Evolutionary conservation across 2,329 filamentous ascomycete genomes (phyloP), one percentile per base, ranked within the genome.

Genomic region (Colletotrichum lupini): DNA sequence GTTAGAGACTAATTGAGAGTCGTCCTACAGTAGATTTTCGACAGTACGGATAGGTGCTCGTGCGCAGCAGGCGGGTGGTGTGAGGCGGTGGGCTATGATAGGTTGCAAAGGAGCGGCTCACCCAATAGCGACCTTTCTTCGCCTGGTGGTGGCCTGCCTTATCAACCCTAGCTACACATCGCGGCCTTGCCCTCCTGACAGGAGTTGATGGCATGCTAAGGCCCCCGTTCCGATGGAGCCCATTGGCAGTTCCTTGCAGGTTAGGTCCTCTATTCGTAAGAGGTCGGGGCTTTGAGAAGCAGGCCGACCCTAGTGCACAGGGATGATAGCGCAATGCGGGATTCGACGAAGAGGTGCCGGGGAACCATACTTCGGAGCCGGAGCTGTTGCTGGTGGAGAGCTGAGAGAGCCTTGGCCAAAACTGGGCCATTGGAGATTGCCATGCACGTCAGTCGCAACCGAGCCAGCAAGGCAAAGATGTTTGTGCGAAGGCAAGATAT

Each of bases 241-340:
- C 61, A 71, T 73, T 73, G 67, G 71, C 49, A 70, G 28, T 24
- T 35, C 55, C 30, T 49, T 57, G 35, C 46, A 16, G 46, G 59
- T 16, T 19, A 59, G 12, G 42, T 24, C 66, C 26, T 58, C 58
- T 37, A 42, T 42, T 14, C 37, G 37, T 42, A 69, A 59, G 37
- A 60, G 24, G 28, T 57, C 58, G 58, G 42, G 32, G 32, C 46
- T 12, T 22, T 16, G 42, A 28, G 67, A 42, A 30, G 60, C 60
- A 73, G 60, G 52, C 32, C 46, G 55, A 66, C 55, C 71, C 71
- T 59, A 35, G 71, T 32, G 30, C 5, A 19, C 71, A 73, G 37
- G 71, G 71, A 71, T 73, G 49, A 73, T 73, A 73, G 71, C 71
- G 71, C 71, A 73, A 73, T 71, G 71, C 62, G 71, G 67, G 67